These are phyloP conservation scores for Boletus edulis DNA, from an alignment of 768 basidiomycete species.

Conservation along the genomic window DNA sequence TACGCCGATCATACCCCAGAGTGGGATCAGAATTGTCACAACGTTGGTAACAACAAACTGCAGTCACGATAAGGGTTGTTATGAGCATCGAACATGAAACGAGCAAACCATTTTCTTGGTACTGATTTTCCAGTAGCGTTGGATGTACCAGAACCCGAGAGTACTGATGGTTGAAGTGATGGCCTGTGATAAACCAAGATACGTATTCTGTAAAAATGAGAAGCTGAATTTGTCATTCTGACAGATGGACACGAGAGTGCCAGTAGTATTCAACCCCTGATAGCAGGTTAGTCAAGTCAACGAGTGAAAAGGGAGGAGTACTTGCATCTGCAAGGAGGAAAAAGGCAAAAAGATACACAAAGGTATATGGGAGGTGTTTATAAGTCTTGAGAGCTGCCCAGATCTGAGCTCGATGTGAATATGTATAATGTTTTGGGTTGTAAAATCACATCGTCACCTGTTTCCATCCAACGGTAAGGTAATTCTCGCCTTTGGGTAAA, in stretches of 20 bases:
- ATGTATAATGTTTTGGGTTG: not conserved
- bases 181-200: conserved; percentile 73
- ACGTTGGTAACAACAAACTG: conserved; percentile 78
- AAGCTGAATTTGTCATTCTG: conserved; percentile 81
- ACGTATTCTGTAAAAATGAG: conserved; percentile 79
- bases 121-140: conserved; percentile 71
- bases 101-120: conserved; percentile 74
- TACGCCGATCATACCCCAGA: conserved; percentile 86
- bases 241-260: conserved; percentile 70
- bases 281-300: not conserved
- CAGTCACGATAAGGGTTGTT: not conserved
- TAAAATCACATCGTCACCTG: conserved; percentile 44
- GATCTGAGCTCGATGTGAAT: conserved; percentile 44
- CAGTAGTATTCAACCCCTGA: conserved; percentile 79
- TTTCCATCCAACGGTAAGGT: conserved; percentile 83
- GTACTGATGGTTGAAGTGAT: conserved; percentile 72
- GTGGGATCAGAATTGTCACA: conserved; percentile 71
- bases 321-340: conserved; percentile 75
- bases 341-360: conserved; percentile 72
- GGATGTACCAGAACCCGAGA: conserved; percentile 81
- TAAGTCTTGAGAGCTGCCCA: conserved; percentile 75
- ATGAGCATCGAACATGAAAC: not conserved
- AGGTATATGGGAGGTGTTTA: conserved; percentile 76
- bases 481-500: conserved; percentile 72
- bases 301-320: conserved; percentile 1